Percentiles rank a stretch among this genome's conserved stretches.
phyloP scores from a whole-genome alignment of 2,329 filamentous ascomycete genomes.

The Xylariales sp. region DNA sequence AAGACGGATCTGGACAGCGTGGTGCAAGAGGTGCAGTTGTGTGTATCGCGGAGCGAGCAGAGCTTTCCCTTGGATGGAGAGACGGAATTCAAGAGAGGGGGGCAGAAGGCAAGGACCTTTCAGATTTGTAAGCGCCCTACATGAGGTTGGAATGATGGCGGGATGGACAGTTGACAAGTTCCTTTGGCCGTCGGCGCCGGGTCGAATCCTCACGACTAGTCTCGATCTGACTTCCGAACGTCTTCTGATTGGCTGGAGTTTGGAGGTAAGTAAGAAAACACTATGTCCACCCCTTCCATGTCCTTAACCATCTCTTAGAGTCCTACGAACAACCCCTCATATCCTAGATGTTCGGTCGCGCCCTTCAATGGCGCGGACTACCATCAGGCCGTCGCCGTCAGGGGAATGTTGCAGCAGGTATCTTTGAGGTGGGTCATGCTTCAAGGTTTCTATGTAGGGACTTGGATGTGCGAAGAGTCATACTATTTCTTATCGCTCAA shows the following conservation, averaged over 20 bases:
- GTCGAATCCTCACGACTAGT: neutral
- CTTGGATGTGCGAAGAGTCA: no score
- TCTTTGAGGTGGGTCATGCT: no score
- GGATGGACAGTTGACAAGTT: neutral
- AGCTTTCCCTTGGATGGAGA: slow-evolving; percentile 8
- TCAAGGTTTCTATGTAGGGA: no score
- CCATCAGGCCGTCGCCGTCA: neutral
- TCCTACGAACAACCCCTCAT: neutral
- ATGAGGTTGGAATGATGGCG: slow-evolving; percentile 3
- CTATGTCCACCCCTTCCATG: neutral
- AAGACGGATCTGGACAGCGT: slow-evolving; percentile 5
- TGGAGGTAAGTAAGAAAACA: neutral
- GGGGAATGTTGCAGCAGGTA: no score
- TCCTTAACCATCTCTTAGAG: neutral
- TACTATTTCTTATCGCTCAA: no score
- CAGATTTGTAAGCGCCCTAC: slow-evolving; percentile 13
- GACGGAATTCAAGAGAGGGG: slow-evolving; percentile 28
- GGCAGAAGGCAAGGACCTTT: slow-evolving; percentile 16
- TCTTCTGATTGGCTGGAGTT: neutral
- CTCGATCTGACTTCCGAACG: neutral
- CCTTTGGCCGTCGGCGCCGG: slow-evolving; percentile 2
- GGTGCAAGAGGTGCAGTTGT: neutral
- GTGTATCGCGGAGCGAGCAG: neutral
- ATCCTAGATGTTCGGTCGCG: neutral
- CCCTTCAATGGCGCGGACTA: neutral